Evolutionary conservation across 805 yeast species (phyloP), one percentile per base, ranked within the genome.

Genomic region (Starmera quercuum): DNA sequence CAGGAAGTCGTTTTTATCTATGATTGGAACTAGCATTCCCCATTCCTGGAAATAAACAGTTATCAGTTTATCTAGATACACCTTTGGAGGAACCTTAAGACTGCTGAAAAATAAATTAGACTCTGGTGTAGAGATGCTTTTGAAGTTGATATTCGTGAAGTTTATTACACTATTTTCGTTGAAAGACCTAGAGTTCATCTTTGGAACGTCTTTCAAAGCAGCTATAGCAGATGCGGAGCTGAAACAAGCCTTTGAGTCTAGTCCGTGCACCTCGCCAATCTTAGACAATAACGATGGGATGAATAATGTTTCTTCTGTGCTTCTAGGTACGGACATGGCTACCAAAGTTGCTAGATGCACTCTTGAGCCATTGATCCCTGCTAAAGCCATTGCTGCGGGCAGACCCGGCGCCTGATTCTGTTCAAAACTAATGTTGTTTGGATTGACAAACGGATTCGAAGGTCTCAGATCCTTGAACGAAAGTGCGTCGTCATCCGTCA

Each of bases 361-460:
- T 29, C 67, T 63, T 40, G 66, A 59, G 31, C 58, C 61, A 39
- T 68, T 66, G 63, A 80, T 74, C 21, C 79, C 75, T 14, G 75
- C 74, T 32, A 75, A 56, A 1, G 80, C 76, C 27, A 74, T 64
- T 3, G 75, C 75, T 4, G 87, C 86, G 2, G 79, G 78, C 3
- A 84, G 73, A 6, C 86, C 87, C 0, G 87, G 86, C 1, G 90
- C 88, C 38, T 83, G 84, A 26, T 64, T 64, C 36, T 71, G 78
- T 47, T 78, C 84, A 42, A 74, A 73, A 3, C 76, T 68, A 5
- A 66, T 53, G n/a, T 58, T 54, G 14, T 54, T 54, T 20, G 54
- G 56, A 20, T 47, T 35, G 15, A 13, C 13, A 2, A 26, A 16
- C 15, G 18, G 18, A 13, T 26, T 26, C 6, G 12, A 3, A 13